Evolutionary conservation across 495 filamentous ascomycete genomes (phyloP).

Genomic region (Hypoxylon intermedium): DNA sequence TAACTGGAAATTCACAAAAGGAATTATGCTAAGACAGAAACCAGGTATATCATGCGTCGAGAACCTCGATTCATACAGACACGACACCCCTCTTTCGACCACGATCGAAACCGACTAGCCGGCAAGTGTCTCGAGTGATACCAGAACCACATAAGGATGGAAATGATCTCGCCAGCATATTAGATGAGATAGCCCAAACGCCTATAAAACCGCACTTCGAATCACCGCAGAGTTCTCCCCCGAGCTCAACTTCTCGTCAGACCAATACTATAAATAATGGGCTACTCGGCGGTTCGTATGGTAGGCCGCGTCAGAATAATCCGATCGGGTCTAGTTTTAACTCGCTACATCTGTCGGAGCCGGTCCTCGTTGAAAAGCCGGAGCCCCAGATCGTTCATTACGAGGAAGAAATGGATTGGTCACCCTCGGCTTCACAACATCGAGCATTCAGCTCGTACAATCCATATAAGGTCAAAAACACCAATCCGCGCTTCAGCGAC

Average conservation of each 20-base stretch:
- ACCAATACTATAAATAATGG: neutral
- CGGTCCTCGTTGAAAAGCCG: constrained; percentile 20
- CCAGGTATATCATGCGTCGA: constrained; percentile 56
- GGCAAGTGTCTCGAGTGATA: constrained; percentile 3
- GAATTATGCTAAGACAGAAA: constrained; percentile 40
- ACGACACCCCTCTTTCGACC: constrained; percentile 64
- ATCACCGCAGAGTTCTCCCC: constrained; percentile 12
- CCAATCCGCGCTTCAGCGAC: constrained; percentile 64
- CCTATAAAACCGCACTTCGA: constrained; percentile 21
- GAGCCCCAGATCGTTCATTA: constrained; percentile 40
- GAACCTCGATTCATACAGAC: constrained; percentile 58
- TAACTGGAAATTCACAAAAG: neutral
- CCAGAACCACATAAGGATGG: constrained; percentile 8
- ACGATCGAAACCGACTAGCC: constrained; percentile 37
- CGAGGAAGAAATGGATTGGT: constrained; percentile 80
- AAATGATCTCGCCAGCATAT: constrained; percentile 46
- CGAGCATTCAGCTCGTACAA: constrained; percentile 56
- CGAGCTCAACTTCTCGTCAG: neutral
- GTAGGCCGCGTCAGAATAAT: constrained; percentile 13
- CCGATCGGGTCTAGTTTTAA: constrained; percentile 4
- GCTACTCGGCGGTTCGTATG: neutral
- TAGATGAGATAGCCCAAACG: constrained; percentile 52
- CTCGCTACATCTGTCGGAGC: constrained; percentile 32
- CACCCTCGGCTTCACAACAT: constrained; percentile 65
- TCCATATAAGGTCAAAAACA: constrained; percentile 51